Evolutionary conservation across 2,329 filamentous ascomycete species (phyloP), one percentile per base, ranked within the genome.

Genomic region (Lachnellula arida): DNA sequence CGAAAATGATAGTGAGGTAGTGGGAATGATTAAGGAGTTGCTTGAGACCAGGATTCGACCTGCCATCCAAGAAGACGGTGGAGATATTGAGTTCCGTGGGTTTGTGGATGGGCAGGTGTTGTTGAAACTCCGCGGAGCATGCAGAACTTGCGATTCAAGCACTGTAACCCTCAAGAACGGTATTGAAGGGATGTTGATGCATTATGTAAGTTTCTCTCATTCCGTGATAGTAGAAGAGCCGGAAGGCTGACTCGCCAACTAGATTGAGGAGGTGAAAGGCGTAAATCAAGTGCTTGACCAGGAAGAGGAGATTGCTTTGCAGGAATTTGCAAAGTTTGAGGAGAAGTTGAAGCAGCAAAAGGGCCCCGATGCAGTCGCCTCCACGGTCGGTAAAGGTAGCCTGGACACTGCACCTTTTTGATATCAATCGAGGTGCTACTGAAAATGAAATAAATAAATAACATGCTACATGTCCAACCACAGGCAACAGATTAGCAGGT

Each of bases 121-220:
- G 65, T 71, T 96, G 67, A 97, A 96, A 79, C 75, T 99, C 66
- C 81, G 93, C 49, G 94, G 94, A 15, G 94, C 94, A 19, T 99
- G 94, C 74, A 81, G 94, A 63, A 97, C 93, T 19, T 99, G 94
- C 72, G 94, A 97, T 72, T 96, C 90, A 46, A 97, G 92, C 71
- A 97, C 94, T 0, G 92, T 97, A 37, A 99, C 94, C 32, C 74
- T 99, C 63, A 96, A 96, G 79, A 97, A 95, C 71, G 94, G 94
- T 6, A 99, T 99, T 65, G 94, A 99, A 79, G 90, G 89, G 63
- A 97, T 99, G 94, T 73, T 97, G 71, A 97, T 96, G 90, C 90
- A 93, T 72, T 94, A 94, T 73, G 88, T 91, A 73, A 81, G 87
- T 84, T 17, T 35, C 46, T 17, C 52, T n/a, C 32, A 28, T 25